phyloP scores from a whole-genome alignment of 768 basidiomycete genomes.

The Tulasnella calospora region DNA sequence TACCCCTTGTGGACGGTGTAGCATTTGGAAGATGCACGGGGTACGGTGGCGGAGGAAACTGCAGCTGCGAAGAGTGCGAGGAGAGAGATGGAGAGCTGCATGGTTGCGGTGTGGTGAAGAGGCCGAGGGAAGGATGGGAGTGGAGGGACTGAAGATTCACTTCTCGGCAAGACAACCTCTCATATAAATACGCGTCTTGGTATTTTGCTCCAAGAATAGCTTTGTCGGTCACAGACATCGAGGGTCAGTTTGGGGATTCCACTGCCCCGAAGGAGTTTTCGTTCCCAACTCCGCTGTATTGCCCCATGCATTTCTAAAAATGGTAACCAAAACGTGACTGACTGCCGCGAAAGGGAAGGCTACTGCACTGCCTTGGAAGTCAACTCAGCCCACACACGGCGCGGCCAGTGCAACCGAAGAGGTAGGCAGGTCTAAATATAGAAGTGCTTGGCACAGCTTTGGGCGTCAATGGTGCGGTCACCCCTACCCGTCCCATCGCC shows the following conservation, averaged over 20 bases:
- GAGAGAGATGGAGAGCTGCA: neutral
- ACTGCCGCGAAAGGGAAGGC: neutral
- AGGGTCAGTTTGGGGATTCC: neutral
- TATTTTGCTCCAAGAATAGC: neutral
- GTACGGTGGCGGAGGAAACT: neutral
- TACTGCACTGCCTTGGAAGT: neutral
- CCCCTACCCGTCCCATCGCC: neutral
- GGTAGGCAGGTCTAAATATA: neutral
- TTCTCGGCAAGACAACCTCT: neutral
- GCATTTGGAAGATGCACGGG: neutral
- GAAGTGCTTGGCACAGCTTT: neutral
- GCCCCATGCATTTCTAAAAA: neutral
- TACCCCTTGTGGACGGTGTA: neutral
- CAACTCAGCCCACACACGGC: neutral
- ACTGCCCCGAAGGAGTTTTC: neutral
- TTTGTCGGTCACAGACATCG: neutral
- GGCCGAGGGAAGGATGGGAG: neutral
- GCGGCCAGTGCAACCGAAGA: neutral
- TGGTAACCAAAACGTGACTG: neutral
- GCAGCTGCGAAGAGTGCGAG: neutral
- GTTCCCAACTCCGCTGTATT: neutral
- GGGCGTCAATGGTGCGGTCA: neutral
- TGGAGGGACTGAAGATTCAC: neutral
- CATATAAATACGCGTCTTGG: neutral
- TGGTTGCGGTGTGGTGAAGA: neutral